phyloP scores from a whole-genome alignment of 2,329 filamentous ascomycete species.

The Mycosphaerella sp. region DNA sequence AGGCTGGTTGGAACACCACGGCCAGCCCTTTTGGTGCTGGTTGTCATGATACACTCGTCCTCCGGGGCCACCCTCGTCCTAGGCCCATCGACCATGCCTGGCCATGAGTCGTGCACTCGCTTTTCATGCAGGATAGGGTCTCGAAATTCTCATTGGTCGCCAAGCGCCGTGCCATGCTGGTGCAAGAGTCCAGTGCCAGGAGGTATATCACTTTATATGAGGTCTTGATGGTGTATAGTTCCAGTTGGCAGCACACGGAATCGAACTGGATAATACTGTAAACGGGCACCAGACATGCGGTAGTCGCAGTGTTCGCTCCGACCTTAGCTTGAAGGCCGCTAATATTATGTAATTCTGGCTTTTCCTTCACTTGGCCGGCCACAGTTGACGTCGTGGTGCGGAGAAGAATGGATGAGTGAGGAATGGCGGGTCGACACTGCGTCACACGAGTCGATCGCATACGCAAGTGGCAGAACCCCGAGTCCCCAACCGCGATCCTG shows the following conservation, averaged over 20 bases:
- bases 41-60: conserved; percentile 9
- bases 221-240: too few relatives aligned
- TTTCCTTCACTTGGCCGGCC: too few relatives aligned
- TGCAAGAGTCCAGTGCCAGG: neutral
- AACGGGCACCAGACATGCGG: too few relatives aligned
- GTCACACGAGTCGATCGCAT: conserved; percentile 11
- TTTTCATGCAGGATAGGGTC: neutral
- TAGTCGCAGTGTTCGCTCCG: too few relatives aligned
- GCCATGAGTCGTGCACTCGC: conserved; percentile 9
- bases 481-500: neutral
- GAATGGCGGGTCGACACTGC: neutral
- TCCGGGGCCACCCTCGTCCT: neutral
- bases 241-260: too few relatives aligned
- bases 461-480: conserved; percentile 13
- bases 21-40: conserved; percentile 3
- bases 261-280: too few relatives aligned
- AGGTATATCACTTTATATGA: too few relatives aligned
- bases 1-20: neutral
- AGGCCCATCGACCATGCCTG: conserved; percentile 15
- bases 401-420: too few relatives aligned
- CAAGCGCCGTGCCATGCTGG: neutral
- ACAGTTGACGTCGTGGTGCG: too few relatives aligned
- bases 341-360: too few relatives aligned
- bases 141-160: neutral
- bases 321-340: too few relatives aligned